phyloP scores from a whole-genome alignment of 2,329 filamentous ascomycete species.

The Fusarium nygamai region DNA sequence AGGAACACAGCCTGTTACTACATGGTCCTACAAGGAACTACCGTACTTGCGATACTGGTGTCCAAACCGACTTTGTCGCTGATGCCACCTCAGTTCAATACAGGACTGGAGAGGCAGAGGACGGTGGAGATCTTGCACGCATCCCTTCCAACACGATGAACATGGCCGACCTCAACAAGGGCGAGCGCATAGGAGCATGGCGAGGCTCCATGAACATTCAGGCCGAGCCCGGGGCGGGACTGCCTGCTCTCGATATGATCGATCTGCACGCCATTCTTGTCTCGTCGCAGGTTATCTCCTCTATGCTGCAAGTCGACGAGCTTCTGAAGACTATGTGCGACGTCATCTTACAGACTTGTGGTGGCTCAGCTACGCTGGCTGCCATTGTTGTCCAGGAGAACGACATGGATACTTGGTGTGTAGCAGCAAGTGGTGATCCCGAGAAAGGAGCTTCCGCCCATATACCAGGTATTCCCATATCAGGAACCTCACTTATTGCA shows the following conservation, averaged over 20 bases:
- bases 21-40: conserved; percentile 68
- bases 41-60: conserved; percentile 68
- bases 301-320: conserved; percentile 78
- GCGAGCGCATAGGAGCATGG: conserved; percentile 71
- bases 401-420: conserved; percentile 71
- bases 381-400: conserved; percentile 80
- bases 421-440: conserved; percentile 78
- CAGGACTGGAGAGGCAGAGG: conserved; percentile 56
- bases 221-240: conserved; percentile 66
- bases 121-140: conserved; percentile 54
- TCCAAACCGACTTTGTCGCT: conserved; percentile 77
- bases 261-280: conserved; percentile 82
- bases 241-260: conserved; percentile 84
- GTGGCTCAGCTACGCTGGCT: conserved; percentile 74
- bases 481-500: conserved; percentile 74
- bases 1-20: conserved; percentile 74
- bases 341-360: conserved; percentile 81
- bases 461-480: conserved; percentile 71
- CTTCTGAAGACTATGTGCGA: conserved; percentile 84
- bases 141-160: conserved; percentile 53
- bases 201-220: conserved; percentile 66
- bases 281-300: conserved; percentile 82
- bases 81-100: conserved; percentile 65
- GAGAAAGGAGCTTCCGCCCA: conserved; percentile 75
- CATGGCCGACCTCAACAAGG: conserved; percentile 60